Evolutionary conservation across 139 green algal species (phyloP), one percentile per base, ranked within the genome.

Genomic region (Coccomyxa sp.): DNA sequence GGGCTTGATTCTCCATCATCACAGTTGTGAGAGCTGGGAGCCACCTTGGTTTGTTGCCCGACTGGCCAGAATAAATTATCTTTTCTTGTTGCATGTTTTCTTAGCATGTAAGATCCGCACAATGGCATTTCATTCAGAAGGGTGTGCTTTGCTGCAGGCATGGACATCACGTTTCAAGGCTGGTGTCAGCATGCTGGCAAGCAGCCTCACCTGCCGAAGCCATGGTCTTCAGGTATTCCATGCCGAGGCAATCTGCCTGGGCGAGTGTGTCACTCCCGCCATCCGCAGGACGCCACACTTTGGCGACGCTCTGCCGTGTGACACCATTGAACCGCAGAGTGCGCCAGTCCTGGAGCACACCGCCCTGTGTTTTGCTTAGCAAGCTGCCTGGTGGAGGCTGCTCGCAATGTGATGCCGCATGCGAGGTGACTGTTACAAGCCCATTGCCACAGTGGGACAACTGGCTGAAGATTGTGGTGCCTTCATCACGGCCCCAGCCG

Each of bases 281-380:
- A 57, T 68, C 67, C 75, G 25, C 32, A 51, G 82, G 10, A 25
- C 66, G 45, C 27, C 82, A 32, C 15, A 94, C 86, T 9, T 83
- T 79, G 23, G 87, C 80, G 57, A 94, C 90, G 15, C 84, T 91
- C 78, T 93, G 90, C 45, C 90, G 81, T 1, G 90, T 94, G 28
- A 79, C 81, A n/a, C 77, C 84, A 67, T 93, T 93, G 85, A 93
- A 93, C 17, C 90, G 86, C 82, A 93, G 79, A 59, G 93, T 90
- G 4, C 90, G 82, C 90, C 90, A 93, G 79, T 93, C 82, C 57
- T 90, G 82, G 28, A 78, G 76, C 18, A 21, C 51, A 14, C 51
- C 30, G 71, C 71, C 71, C 23, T 38, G 3, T 32, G 45, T 3
- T 10, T 45, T 58, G 1, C 76, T 32, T 10, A 67, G 76, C 13